Base-by-base conservation (phyloP, 495 filamentous ascomycete genomes). In the Penicillium riverlandense region DNA sequence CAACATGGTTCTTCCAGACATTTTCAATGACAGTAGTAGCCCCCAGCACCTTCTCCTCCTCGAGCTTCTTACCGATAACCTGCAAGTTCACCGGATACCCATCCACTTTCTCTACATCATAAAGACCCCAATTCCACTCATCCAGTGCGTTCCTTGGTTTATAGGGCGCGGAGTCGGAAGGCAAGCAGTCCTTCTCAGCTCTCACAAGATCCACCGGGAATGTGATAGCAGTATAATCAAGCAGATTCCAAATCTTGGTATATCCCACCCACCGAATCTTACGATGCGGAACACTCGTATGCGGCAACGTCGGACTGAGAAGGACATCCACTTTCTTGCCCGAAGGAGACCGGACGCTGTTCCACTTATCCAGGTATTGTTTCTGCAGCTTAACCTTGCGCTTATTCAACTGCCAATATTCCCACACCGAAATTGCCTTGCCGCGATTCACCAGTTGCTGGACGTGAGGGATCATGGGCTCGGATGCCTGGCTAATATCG, bases 241-340 rank as follows among this genome's bases (percentile, higher is more conserved):
- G 59, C 30, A 86, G 51, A 55, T 88, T 86, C 83, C 83, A 87
- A 48, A 84, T 77, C 36, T 70, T 67, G 0, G 80, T 84, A 50
- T 86, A 88, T 1, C 72, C 71, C 37, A 80, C 63, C 66, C 68
- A 71, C 9, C 55, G 22, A 22, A 22, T 22, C 22, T 22, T 22
- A 4, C 22, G 22, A 22, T 72, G 74, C 28, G 75, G 69, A 12
- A 77, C 69, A 12, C 74, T 67, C 2, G 57, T 57, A 44, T 71
- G 66, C 9, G 75, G 57, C 58, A 69, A 29, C 44, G 77, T 44
- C 69, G 82, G 63, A 60, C 78, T 52, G 1, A 90, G 53, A 33
- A 90, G 69, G 4, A 80, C 69, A 68, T 90, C 84, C 6, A 86
- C 70, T 1, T 67, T 66, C 43, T 66, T 61, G 5, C 63, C 70